phyloP scores from a whole-genome alignment of 768 basidiomycete genomes.

The Mycena maculata region DNA sequence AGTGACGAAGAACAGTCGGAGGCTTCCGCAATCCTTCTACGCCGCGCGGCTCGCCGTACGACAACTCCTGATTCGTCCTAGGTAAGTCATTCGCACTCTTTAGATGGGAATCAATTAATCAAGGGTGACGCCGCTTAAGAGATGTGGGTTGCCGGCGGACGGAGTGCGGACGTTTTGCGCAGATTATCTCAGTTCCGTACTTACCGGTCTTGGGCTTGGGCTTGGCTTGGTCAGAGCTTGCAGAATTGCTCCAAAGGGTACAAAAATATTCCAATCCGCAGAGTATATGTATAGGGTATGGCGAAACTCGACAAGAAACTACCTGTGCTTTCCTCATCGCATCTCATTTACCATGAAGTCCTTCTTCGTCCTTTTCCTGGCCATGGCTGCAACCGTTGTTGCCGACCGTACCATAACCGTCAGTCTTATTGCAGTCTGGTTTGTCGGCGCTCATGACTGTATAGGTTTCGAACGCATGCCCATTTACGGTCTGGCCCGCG shows the following conservation, averaged over 20 bases:
- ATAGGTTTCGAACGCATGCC: slow-evolving; percentile 19
- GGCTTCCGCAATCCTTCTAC: neutral
- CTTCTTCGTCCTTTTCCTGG: slow-evolving; percentile 7
- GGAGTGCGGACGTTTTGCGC: slow-evolving; percentile 5
- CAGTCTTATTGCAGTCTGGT: slow-evolving; percentile 10
- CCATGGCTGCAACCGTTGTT: slow-evolving; percentile 12
- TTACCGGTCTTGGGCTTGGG: neutral
- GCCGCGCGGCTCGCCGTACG: neutral
- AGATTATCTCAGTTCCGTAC: slow-evolving; percentile 12
- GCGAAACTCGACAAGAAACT: slow-evolving; percentile 13
- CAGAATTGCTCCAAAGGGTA: too few species aligned
- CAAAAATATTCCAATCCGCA: neutral
- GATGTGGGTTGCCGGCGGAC: neutral
- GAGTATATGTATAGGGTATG: slow-evolving; percentile 11
- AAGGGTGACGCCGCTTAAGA: too few species aligned
- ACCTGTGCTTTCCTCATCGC: slow-evolving; percentile 12
- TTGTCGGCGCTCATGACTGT: slow-evolving; percentile 5
- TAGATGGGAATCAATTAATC: neutral
- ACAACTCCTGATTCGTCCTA: neutral
- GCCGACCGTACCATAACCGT: slow-evolving; percentile 22
- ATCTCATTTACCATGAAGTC: slow-evolving; percentile 21
- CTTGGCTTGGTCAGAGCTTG: neutral
- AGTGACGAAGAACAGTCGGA: neutral
- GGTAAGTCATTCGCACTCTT: neutral
- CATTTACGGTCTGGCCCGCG: slow-evolving; percentile 25